Evolutionary conservation across 73 alveolate species (phyloP).

Genomic region (Diophrys appendiculata): DNA sequence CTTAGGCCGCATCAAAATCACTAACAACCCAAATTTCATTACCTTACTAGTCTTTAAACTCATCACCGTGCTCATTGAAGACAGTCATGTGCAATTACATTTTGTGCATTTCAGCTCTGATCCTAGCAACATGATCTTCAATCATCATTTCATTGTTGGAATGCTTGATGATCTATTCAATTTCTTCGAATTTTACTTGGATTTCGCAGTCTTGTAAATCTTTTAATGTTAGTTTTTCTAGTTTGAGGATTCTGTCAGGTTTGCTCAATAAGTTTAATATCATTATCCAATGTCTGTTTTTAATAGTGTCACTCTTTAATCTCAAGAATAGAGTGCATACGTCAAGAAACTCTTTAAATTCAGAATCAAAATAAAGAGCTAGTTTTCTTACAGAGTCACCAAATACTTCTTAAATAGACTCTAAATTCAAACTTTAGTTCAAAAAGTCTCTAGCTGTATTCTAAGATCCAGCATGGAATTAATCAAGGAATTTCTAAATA

Average conservation of each 20-base stretch:
- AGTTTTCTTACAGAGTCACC: background rate
- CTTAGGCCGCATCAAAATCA: slow-evolving; percentile 39
- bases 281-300: slow-evolving; percentile 65
- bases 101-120: slow-evolving; percentile 49
- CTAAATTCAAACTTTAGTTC: background rate
- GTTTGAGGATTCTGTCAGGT: slow-evolving; percentile 44
- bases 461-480: too few relatives aligned
- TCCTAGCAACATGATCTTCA: slow-evolving; percentile 36
- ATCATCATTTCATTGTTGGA: slow-evolving; percentile 66
- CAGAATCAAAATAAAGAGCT: background rate
- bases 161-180: slow-evolving; percentile 43
- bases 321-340: slow-evolving; percentile 6
- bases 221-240: slow-evolving; percentile 34
- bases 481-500: too few relatives aligned
- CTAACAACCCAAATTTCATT: slow-evolving; percentile 21
- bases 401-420: background rate
- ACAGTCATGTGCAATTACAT: slow-evolving; percentile 44
- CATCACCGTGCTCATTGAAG: slow-evolving; percentile 44
- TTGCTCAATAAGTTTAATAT: slow-evolving; percentile 54
- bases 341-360: background rate
- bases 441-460: slow-evolving; percentile 1
- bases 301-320: slow-evolving; percentile 47
- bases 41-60: background rate
- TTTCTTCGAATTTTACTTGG: slow-evolving; percentile 42
- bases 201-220: slow-evolving; percentile 55